Conservation (phyloP, 2,329 filamentous ascomycete species). For the Magnaporthiopsis poae region DNA sequence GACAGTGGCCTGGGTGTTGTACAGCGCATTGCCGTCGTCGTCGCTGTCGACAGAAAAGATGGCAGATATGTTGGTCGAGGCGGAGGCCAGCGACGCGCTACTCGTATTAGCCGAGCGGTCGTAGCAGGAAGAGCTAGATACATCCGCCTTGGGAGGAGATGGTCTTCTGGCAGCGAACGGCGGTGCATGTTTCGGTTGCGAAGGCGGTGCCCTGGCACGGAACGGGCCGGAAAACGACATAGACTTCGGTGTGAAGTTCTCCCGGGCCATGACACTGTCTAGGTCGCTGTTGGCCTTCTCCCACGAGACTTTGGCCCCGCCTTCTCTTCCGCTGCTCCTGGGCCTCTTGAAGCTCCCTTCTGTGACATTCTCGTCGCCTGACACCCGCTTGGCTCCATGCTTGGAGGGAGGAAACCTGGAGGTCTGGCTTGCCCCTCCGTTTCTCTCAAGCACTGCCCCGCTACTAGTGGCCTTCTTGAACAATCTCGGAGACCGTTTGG, state of each 20-base stretch:
- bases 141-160: not conserved
- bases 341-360: not conserved
- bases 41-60: slow-evolving; percentile 24
- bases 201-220: too few relatives aligned
- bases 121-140: not conserved
- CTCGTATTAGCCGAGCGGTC: slow-evolving; percentile 22
- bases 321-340: not conserved
- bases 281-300: not conserved
- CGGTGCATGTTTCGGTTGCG: not conserved
- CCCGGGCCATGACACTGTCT: not conserved
- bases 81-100: slow-evolving; percentile 20
- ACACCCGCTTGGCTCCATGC: not conserved
- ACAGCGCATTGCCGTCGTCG: slow-evolving; percentile 10
- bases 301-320: not conserved
- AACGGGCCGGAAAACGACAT: not conserved
- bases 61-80: slow-evolving; percentile 9
- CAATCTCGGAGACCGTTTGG: not conserved
- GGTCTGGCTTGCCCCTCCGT: not conserved
- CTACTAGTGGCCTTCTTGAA: not conserved
- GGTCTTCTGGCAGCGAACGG: not conserved
- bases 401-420: not conserved
- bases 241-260: not conserved
- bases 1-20: slow-evolving; percentile 26
- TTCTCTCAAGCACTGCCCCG: not conserved
- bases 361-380: not conserved